Percentiles rank a stretch among this genome's conserved stretches.
phyloP scores from a whole-genome alignment of 2,329 filamentous ascomycete species.

The Epichloe typhina region DNA sequence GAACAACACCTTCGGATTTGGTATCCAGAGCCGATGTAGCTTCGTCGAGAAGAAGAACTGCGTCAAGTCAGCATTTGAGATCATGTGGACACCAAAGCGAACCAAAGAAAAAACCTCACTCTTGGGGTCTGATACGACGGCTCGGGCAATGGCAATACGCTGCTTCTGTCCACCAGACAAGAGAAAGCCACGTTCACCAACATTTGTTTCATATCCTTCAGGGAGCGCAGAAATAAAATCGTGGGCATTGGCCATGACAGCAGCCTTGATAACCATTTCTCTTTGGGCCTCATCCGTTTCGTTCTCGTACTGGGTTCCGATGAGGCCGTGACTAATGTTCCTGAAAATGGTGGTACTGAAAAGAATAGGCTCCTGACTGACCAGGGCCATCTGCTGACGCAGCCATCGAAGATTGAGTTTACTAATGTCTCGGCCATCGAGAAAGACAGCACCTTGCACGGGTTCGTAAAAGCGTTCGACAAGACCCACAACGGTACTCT shows the following conservation, averaged over 20 bases:
- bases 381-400: slow-evolving; percentile 80
- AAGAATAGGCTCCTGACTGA: slow-evolving; percentile 84
- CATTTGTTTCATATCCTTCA: slow-evolving; percentile 83
- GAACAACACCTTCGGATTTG: slow-evolving; percentile 86
- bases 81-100: neutral
- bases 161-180: slow-evolving; percentile 94
- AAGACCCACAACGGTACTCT: slow-evolving; percentile 85
- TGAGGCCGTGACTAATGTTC: slow-evolving; percentile 83
- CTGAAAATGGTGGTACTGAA: slow-evolving; percentile 82
- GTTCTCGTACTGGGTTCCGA: slow-evolving; percentile 64
- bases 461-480: slow-evolving; percentile 92
- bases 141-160: slow-evolving; percentile 85
- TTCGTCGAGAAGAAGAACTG: slow-evolving; percentile 79
- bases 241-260: slow-evolving; percentile 85
- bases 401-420: slow-evolving; percentile 81
- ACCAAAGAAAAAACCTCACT: slow-evolving; percentile 24
- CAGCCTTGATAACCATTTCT: slow-evolving; percentile 64
- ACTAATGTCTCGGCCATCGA: slow-evolving; percentile 74
- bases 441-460: slow-evolving; percentile 60
- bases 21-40: slow-evolving; percentile 90
- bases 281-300: slow-evolving; percentile 53
- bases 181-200: slow-evolving; percentile 88
- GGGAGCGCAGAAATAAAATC: slow-evolving; percentile 76
- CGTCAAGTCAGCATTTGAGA: neutral
- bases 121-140: slow-evolving; percentile 82